Evolutionary conservation across 495 filamentous ascomycete genomes (phyloP).

Genomic region (Penicillium daleae): DNA sequence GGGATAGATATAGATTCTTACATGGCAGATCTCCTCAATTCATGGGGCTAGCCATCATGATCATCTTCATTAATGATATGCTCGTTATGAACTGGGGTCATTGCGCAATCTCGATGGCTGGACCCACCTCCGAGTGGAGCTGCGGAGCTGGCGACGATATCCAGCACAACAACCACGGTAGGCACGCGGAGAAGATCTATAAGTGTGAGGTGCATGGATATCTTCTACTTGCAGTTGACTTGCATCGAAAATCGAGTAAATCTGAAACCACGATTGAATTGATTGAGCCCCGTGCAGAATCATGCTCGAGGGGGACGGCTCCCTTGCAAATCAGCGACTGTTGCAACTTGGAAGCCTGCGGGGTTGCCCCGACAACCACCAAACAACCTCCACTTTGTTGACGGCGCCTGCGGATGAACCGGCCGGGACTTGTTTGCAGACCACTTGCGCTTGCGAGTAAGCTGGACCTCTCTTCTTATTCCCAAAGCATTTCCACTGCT

Average conservation of each 20-base stretch:
- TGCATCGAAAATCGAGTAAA: not conserved
- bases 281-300: conserved; percentile 21
- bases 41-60: not conserved
- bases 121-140: not conserved
- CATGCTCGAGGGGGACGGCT: not conserved
- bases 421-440: conserved; percentile 13
- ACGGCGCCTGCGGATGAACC: conserved; percentile 23
- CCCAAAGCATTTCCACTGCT: not conserved
- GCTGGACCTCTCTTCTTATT: not conserved
- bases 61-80: not conserved
- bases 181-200: not conserved
- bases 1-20: not conserved
- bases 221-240: not conserved
- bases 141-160: not conserved
- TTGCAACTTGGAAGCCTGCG: not conserved
- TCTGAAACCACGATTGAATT: not conserved
- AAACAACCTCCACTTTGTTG: conserved; percentile 35
- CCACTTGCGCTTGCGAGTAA: not conserved
- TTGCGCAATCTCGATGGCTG: conserved; percentile 5
- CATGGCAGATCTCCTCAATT: not conserved
- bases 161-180: not conserved
- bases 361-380: conserved; percentile 37
- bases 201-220: not conserved
- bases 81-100: not conserved
- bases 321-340: conserved; percentile 7